Conservation (phyloP, 305 asterid genomes). For the Fraxinus sp. region DNA sequence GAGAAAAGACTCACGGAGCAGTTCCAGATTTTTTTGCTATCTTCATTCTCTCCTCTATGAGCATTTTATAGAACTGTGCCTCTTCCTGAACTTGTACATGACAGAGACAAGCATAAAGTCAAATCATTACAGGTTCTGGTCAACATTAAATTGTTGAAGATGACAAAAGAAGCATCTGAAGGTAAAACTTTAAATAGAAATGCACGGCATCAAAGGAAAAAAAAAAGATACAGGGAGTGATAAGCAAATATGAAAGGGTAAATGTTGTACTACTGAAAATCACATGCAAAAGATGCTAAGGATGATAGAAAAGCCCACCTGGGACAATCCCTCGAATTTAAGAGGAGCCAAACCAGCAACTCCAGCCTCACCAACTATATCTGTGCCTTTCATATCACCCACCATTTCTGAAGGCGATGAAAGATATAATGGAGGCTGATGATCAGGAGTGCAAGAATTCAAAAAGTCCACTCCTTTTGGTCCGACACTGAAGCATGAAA, state of each 20-base stretch:
- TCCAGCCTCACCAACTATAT: constrained; percentile 38
- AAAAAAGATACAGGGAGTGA: not conserved
- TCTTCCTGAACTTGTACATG: constrained; percentile 55
- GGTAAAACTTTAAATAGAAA: not conserved
- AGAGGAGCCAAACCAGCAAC: constrained; percentile 42
- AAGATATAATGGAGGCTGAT: constrained; percentile 81
- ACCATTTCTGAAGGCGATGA: constrained; percentile 57
- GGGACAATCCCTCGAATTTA: constrained; percentile 52
- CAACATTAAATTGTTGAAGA: constrained; percentile 1
- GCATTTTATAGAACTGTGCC: constrained; percentile 66
- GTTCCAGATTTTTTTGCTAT: constrained; percentile 76
- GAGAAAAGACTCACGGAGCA: constrained; percentile 72
- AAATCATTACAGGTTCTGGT: constrained; percentile 17
- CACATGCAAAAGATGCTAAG: constrained; percentile 1
- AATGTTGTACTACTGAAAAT: constrained; percentile 22
- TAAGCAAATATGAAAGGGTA: not conserved
- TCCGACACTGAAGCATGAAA: constrained; percentile 64
- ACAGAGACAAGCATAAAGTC: constrained; percentile 15
- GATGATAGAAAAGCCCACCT: constrained; percentile 34
- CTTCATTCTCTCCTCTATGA: constrained; percentile 80
- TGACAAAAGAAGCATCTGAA: constrained; percentile 18
- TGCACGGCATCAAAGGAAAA: not conserved
- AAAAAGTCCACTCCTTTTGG: constrained; percentile 70
- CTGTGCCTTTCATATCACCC: constrained; percentile 45
- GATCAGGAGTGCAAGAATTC: constrained; percentile 85